Evolutionary conservation across 805 yeast species (phyloP).

Genomic region (Kodamaea kakaduensis): DNA sequence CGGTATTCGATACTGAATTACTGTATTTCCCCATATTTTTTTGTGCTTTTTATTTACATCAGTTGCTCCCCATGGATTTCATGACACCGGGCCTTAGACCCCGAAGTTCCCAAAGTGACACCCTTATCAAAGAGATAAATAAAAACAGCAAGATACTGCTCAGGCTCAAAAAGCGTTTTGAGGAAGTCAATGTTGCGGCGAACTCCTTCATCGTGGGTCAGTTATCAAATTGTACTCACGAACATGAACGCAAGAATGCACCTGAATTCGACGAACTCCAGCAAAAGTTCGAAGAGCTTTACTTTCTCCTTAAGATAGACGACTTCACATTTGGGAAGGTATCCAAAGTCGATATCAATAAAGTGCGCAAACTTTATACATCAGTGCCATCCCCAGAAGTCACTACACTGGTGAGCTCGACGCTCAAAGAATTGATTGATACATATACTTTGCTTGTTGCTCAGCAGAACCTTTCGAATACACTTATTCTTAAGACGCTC

Average conservation of each 20-base stretch:
- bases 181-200: slow-evolving; percentile 20
- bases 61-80: slow-evolving; percentile 19
- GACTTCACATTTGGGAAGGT: slow-evolving; percentile 13
- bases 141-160: slow-evolving; percentile 31
- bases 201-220: slow-evolving; percentile 20
- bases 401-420: slow-evolving; percentile 6
- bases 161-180: slow-evolving; percentile 19
- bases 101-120: slow-evolving; percentile 12
- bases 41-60: too few species aligned
- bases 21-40: too few species aligned
- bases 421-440: slow-evolving; percentile 14
- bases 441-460: slow-evolving; percentile 22
- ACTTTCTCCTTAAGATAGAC: slow-evolving; percentile 20
- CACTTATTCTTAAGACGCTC: slow-evolving; percentile 32
- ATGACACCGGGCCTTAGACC: slow-evolving; percentile 18
- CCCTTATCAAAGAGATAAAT: slow-evolving; percentile 17
- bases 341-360: slow-evolving; percentile 7
- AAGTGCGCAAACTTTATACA: slow-evolving; percentile 3
- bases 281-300: slow-evolving; percentile 19
- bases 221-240: slow-evolving; percentile 9
- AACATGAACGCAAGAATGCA: background rate
- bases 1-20: too few species aligned
- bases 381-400: slow-evolving; percentile 1
- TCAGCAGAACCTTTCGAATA: slow-evolving; percentile 27
- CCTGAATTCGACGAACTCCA: slow-evolving; percentile 1